Evolutionary conservation across 306 rosid species (phyloP).

Genomic region (Gynostemma pentaphyllum): DNA sequence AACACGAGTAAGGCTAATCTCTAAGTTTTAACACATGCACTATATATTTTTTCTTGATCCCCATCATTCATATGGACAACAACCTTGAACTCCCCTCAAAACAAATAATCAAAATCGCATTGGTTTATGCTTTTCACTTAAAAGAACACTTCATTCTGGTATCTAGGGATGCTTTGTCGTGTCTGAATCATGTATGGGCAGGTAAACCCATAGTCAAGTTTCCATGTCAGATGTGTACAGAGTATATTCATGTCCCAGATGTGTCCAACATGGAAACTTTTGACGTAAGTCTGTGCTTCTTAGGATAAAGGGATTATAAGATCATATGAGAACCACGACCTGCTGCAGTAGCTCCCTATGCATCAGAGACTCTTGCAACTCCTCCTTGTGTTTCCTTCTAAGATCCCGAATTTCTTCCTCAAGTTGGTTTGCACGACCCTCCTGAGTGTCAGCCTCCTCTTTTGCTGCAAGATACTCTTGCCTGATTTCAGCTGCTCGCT

Average conservation of each 20-base stretch:
- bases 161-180: background rate
- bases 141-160: background rate
- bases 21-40: no score
- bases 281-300: background rate
- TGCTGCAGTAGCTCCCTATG: constrained; percentile 84
- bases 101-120: no score
- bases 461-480: constrained; percentile 92
- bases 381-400: constrained; percentile 84
- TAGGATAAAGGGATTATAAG: constrained; percentile 2
- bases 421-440: constrained; percentile 88
- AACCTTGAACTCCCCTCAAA: no score
- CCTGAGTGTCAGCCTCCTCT: constrained; percentile 97
- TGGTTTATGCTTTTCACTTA: background rate
- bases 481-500: constrained; percentile 97
- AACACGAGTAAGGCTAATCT: no score
- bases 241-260: background rate
- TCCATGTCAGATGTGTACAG: background rate
- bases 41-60: no score
- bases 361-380: constrained; percentile 72
- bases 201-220: background rate
- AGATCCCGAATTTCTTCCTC: constrained; percentile 71
- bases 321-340: constrained; percentile 36
- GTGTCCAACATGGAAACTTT: background rate
- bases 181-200: background rate
- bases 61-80: no score